These are phyloP conservation scores for Thalassiosira exigua DNA, from an alignment of 352 stramenopile species.

Conservation along the genomic window DNA sequence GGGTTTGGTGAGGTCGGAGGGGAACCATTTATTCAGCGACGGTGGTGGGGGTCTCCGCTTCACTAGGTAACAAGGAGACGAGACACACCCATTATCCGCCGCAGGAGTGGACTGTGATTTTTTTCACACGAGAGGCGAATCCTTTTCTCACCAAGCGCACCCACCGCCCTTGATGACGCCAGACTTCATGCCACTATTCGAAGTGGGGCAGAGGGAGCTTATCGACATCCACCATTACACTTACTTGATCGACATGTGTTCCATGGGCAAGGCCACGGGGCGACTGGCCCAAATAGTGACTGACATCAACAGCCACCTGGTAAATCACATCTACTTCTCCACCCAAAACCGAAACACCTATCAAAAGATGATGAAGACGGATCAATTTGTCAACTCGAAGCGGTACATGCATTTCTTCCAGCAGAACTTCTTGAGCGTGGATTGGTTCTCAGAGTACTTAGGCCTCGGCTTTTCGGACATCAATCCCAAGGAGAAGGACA, in stretches of 20 bases:
- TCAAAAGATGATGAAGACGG: conserved; percentile 62
- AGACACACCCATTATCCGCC: no score
- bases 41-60: no score
- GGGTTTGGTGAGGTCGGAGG: no score
- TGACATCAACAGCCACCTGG: conserved; percentile 56
- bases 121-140: no score
- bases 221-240: conserved; percentile 70
- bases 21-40: no score
- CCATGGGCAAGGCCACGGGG: conserved; percentile 44
- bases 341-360: conserved; percentile 67
- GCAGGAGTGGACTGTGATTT: no score
- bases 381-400: conserved; percentile 55
- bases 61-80: no score
- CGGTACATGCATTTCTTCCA: conserved; percentile 59
- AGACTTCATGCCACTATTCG: conserved; percentile 75
- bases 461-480: conserved; percentile 69
- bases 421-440: conserved; percentile 58
- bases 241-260: conserved; percentile 68
- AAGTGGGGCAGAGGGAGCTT: conserved; percentile 68
- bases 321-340: conserved; percentile 66
- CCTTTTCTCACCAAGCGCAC: no score
- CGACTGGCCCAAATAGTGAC: conserved; percentile 53
- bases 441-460: conserved; percentile 67
- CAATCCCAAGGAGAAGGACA: conserved; percentile 68
- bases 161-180: not conserved